A percentile compares a stretch with the other conserved stretches of the same genome.
Evolutionary conservation across 129 eudicot species (phyloP).

Genomic region (Dittrichia graveolens): DNA sequence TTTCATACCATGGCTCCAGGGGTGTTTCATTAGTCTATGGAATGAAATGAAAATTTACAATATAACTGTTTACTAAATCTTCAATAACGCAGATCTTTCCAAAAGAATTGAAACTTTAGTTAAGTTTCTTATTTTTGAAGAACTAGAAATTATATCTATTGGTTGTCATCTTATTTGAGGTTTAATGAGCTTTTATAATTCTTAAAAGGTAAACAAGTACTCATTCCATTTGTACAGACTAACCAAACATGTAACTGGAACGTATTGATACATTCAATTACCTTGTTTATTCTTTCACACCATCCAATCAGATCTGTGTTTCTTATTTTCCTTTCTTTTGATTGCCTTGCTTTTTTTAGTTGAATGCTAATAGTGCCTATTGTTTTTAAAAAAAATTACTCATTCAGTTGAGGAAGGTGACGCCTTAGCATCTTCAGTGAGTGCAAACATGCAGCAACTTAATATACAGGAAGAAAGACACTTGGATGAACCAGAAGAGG

Average conservation of each 20-base stretch:
- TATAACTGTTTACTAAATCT: neutral
- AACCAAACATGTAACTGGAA: neutral
- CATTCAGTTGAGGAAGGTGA: constrained; percentile 58
- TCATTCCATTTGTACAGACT: neutral
- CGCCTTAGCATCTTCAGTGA: constrained; percentile 66
- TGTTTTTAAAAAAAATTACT: neutral
- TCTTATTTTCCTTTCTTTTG: neutral
- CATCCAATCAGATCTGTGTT: neutral
- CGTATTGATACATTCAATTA: neutral
- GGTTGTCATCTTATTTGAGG: neutral
- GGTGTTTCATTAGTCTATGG: neutral
- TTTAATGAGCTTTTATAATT: neutral
- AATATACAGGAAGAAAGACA: constrained; percentile 60
- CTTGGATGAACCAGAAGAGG: constrained; percentile 48
- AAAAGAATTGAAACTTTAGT: neutral
- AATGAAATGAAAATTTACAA: neutral
- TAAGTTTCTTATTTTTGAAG: neutral
- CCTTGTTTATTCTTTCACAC: neutral
- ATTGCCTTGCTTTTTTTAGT: neutral
- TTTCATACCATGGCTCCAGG: neutral
- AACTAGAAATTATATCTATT: neutral
- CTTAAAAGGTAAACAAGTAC: neutral
- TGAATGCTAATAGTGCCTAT: neutral
- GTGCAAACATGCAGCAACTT: constrained; percentile 74
- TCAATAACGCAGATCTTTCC: neutral